Evolutionary conservation across 2,329 filamentous ascomycete species (phyloP).

Genomic region (Fusarium sambucinum): DNA sequence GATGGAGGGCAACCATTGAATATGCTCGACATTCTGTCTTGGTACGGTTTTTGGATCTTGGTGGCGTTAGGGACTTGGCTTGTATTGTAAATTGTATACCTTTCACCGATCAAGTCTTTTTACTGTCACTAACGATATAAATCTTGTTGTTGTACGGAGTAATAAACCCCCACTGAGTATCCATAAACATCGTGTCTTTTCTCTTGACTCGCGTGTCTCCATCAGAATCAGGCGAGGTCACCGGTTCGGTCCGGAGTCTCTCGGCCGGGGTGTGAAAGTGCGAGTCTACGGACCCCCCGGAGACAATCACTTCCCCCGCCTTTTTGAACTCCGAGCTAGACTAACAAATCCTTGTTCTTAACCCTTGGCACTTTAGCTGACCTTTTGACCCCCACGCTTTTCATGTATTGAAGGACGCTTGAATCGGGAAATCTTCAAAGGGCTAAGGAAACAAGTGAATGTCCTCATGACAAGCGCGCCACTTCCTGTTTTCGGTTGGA

Average conservation of each 20-base stretch:
- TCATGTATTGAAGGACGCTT: background rate
- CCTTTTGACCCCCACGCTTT: constrained; percentile 44
- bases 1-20: constrained; percentile 32
- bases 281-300: constrained; percentile 14
- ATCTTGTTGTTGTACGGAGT: too few species aligned
- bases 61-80: constrained; percentile 11
- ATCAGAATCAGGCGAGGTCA: constrained; percentile 6
- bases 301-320: constrained; percentile 9
- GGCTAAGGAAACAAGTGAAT: constrained; percentile 20
- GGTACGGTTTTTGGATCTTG: background rate
- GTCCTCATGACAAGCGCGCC: constrained; percentile 46
- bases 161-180: constrained; percentile 21
- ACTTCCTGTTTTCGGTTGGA: constrained; percentile 25
- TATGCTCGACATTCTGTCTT: constrained; percentile 28
- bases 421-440: constrained; percentile 9
- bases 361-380: background rate
- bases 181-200: constrained; percentile 6
- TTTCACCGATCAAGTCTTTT: constrained; percentile 17
- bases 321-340: constrained; percentile 20
- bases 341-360: constrained; percentile 18
- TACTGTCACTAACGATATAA: background rate
- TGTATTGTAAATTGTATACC: background rate
- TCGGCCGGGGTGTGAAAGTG: constrained; percentile 42
- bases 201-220: constrained; percentile 8
- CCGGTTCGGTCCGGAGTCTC: constrained; percentile 45